phyloP scores from a whole-genome alignment of 495 filamentous ascomycete genomes.

The Penicillium daleae region DNA sequence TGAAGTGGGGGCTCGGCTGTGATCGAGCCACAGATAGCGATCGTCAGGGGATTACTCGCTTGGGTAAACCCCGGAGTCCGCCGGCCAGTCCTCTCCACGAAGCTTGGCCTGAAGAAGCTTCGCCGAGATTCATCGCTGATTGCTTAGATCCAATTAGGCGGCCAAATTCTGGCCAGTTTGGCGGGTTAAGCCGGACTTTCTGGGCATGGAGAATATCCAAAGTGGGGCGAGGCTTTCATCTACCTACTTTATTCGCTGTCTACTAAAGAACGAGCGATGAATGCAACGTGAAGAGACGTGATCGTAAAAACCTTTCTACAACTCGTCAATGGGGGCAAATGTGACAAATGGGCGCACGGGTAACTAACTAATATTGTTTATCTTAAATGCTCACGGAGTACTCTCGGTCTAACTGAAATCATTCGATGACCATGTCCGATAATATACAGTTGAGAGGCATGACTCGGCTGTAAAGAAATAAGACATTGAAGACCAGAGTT shows the following conservation, averaged over 20 bases:
- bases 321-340: background rate
- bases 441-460: background rate
- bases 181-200: background rate
- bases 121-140: slow-evolving; percentile 11
- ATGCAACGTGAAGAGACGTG: background rate
- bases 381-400: background rate
- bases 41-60: slow-evolving; percentile 15
- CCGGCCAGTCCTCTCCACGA: slow-evolving; percentile 13
- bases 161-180: background rate
- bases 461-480: background rate
- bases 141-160: slow-evolving; percentile 1
- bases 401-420: too few relatives aligned
- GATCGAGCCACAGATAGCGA: slow-evolving; percentile 5
- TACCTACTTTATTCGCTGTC: background rate
- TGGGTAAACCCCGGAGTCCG: slow-evolving; percentile 22
- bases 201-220: background rate
- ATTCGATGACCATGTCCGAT: background rate
- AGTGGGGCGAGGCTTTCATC: background rate
- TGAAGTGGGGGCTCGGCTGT: background rate
- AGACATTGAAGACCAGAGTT: background rate
- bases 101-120: slow-evolving; percentile 25
- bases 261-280: background rate
- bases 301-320: background rate
- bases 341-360: background rate
- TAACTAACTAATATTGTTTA: background rate